Evolutionary conservation across 129 eudicot species (phyloP).

Genomic region (Centaurea solstitialis): DNA sequence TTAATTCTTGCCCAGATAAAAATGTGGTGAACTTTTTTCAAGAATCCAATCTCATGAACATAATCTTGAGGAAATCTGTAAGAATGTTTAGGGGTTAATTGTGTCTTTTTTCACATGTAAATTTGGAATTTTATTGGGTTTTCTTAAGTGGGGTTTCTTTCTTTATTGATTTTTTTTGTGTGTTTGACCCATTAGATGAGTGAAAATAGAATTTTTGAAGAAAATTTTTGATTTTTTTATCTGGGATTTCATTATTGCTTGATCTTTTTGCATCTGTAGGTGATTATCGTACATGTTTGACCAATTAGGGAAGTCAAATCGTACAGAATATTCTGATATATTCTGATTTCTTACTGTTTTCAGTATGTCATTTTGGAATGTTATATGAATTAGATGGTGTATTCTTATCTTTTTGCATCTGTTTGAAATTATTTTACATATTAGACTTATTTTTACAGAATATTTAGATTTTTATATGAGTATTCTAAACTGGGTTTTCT

Average conservation of each 20-base stretch:
- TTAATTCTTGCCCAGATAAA: conserved; percentile 16
- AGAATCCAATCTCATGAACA: not conserved
- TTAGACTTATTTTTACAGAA: not conserved
- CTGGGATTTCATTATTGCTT: conserved; percentile 15
- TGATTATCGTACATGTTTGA: conserved; percentile 18
- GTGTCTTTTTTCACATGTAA: not conserved
- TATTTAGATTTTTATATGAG: not conserved
- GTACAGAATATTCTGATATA: conserved; percentile 24
- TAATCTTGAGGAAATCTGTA: conserved; percentile 11
- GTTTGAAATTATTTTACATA: not conserved
- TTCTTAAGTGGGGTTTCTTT: not conserved
- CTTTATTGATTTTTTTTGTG: conserved; percentile 3
- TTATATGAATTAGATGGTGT: conserved; percentile 17
- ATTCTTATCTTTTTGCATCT: not conserved
- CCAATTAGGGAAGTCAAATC: conserved; percentile 8
- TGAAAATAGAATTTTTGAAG: not conserved
- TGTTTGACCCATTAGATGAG: conserved; percentile 21
- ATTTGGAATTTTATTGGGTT: not conserved
- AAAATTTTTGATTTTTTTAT: not conserved
- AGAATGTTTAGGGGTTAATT: not conserved
- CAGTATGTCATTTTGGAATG: conserved; percentile 10
- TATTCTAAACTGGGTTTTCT: not conserved
- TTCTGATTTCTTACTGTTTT: conserved; percentile 18
- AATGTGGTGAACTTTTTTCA: conserved; percentile 2
- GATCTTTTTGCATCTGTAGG: conserved; percentile 22